Percentiles rank a stretch among this genome's conserved stretches.
Evolutionary conservation across 768 basidiomycete genomes (phyloP).

Genomic region (Podaxis sp.): DNA sequence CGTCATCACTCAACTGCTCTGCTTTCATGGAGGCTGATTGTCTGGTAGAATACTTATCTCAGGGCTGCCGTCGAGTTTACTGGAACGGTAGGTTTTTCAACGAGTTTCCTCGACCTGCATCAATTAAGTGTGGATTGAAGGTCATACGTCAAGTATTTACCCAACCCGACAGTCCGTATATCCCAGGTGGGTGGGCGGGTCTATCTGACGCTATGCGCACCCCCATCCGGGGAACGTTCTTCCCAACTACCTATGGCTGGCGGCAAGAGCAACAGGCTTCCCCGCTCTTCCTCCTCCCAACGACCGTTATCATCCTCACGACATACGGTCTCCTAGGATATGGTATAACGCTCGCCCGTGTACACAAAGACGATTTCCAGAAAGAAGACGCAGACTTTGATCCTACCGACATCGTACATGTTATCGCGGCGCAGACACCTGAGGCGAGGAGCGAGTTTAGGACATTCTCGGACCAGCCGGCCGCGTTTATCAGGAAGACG

Average conservation of each 20-base stretch:
- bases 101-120: neutral
- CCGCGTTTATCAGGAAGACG: neutral
- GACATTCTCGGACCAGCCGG: neutral
- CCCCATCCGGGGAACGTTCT: neutral
- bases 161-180: neutral
- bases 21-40: neutral
- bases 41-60: neutral
- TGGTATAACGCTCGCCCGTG: neutral
- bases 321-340: constrained; percentile 1
- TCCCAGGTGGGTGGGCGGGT: neutral
- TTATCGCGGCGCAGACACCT: neutral
- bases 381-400: neutral
- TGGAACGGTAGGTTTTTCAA: neutral
- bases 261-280: neutral
- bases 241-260: neutral
- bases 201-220: neutral
- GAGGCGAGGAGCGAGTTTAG: neutral
- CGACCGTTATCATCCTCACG: neutral
- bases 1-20: neutral
- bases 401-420: constrained; percentile 1
- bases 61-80: neutral
- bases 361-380: neutral
- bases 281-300: constrained; percentile 3
- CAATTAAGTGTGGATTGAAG: neutral
- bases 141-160: neutral